phyloP scores from a whole-genome alignment of 495 filamentous ascomycete species.

The Daldinia childiae region DNA sequence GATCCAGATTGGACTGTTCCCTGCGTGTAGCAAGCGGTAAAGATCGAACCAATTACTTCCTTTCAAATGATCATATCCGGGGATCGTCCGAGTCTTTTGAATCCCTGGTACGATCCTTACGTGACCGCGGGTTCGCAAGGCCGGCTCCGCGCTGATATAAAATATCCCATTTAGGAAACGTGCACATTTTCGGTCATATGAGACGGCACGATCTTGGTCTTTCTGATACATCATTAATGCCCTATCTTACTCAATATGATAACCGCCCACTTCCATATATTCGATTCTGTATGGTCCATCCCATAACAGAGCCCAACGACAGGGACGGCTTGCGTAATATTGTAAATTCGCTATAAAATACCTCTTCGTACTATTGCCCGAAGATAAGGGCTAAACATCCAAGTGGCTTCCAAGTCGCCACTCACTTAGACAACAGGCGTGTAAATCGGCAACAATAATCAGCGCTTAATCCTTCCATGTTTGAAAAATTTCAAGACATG shows the following conservation, averaged over 20 bases:
- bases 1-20: constrained; percentile 4
- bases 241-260: not conserved
- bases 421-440: not conserved
- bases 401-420: not conserved
- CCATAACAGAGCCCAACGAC: not conserved
- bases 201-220: not conserved
- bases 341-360: not conserved
- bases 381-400: not conserved
- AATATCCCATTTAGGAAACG: not conserved
- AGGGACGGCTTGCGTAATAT: not conserved
- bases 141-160: constrained; percentile 8
- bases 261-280: not conserved
- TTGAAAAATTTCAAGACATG: not conserved
- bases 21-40: constrained; percentile 5
- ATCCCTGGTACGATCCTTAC: not conserved
- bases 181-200: constrained; percentile 1
- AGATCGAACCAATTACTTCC: not conserved
- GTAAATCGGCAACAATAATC: not conserved
- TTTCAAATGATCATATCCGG: not conserved
- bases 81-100: constrained; percentile 1
- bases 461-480: not conserved
- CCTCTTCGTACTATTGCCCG: not conserved
- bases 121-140: not conserved
- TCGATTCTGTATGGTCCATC: not conserved
- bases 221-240: constrained; percentile 2